Conservation (phyloP, 2,329 filamentous ascomycete genomes). For the Neonectria ditissima region DNA sequence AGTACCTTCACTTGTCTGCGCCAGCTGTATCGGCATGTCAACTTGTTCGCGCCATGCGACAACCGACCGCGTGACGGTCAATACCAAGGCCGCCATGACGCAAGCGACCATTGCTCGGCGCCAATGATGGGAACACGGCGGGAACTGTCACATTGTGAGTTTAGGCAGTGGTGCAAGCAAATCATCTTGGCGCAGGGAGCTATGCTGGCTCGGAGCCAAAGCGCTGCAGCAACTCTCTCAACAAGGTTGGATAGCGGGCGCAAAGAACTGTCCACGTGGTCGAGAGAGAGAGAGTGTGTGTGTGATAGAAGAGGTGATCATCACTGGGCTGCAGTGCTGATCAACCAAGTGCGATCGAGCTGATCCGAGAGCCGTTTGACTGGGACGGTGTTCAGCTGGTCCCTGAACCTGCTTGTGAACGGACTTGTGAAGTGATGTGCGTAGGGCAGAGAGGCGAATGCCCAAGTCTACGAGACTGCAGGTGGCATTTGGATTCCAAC, state of each 20-base stretch:
- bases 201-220: constrained; percentile 2
- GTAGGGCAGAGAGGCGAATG: not conserved
- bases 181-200: not conserved
- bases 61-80: not conserved
- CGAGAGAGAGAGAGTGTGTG: not conserved
- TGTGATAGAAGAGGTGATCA: not conserved
- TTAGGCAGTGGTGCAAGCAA: not conserved
- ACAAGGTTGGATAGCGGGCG: not conserved
- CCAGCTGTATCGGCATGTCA: not conserved
- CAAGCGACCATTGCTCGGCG: not conserved
- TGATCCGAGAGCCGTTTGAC: not conserved
- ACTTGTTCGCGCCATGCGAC: not conserved
- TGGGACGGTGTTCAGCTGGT: not conserved
- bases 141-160: not conserved
- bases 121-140: not conserved
- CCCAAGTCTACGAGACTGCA: not conserved
- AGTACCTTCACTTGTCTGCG: not conserved
- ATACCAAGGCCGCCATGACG: not conserved
- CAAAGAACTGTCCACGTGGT: not conserved
- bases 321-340: not conserved
- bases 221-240: not conserved
- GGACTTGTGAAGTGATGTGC: not conserved
- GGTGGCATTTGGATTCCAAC: not conserved
- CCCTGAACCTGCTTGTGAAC: not conserved
- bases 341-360: not conserved